Evolutionary conservation across 2,329 filamentous ascomycete species (phyloP), one percentile per base, ranked within the genome.

Genomic region (Hypomyces rosellus): DNA sequence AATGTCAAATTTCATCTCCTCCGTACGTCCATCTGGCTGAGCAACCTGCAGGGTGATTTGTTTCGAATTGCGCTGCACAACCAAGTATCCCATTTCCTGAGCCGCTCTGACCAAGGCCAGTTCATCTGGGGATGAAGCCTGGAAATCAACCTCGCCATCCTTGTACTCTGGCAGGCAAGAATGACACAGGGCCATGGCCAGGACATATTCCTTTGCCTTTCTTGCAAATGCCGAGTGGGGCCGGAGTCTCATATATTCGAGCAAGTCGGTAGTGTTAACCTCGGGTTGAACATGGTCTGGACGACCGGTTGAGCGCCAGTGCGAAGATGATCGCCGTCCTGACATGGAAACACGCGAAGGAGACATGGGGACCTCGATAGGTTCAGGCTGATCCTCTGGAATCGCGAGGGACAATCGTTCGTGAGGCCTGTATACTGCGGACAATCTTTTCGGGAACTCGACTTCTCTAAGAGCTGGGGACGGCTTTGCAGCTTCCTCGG

Each of bases 51-150:
- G 58, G 0, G 77, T 81, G 37, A 96, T 80, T 0, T 78, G 82
- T 45, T 84, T 81, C 0, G 87, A 78, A 30, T 90, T 84, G 46
- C 88, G 81, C 55, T 90, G 85, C 45, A 85, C 76, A 7, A 95
- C 81, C 3, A 89, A 66, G 58, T 88, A 95, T 0, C 89, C 91
- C 34, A 96, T 76, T 58, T 96, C 90, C 60, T 89, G 83, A 0
- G 91, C 90, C 12, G 90, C 91, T 58, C 81, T 78, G 0, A 96
- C 89, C 30, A 96, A 76, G 7, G 91, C 91, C 45, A 95, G 72
- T 63, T 96, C 91, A 63, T 96, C 91, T 0, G 91, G 91, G 0
- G 90, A 96, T 0, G 90, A 86, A 14, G 91, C 88, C 68, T 96
- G 91, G 61, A 88, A 96, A 7, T 85, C 80, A n/a, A 88, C 77